Base-by-base conservation (phyloP, 345 rosid genomes). In the Cardamine chenopodiifolia region DNA sequence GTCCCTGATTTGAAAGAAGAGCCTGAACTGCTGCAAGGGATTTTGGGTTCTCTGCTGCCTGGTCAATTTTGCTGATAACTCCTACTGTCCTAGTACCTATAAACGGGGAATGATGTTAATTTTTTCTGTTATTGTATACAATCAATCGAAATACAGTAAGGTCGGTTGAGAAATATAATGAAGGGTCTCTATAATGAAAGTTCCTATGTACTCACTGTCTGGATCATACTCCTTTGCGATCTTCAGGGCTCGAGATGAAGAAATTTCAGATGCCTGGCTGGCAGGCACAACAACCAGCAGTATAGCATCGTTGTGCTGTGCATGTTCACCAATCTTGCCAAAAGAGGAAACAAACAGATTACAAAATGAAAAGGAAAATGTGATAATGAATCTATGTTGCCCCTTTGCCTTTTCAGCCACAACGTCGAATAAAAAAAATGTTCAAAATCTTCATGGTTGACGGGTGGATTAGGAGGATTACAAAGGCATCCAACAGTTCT, bases 1-100 rank as follows among this genome's bases (percentile, higher is more conserved):
- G 99, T 70, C 99, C 99, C 81, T 89, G 91, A 72, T 96, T 92
- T 77, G 83, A 80, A 28, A 96, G 81, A 37, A 92, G 97, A 72
- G 98, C 97, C 82, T 86, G 97, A 85, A 96, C 98, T 4, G 99
- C 99, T 69, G 96, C 88, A 59, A 96, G 88, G 68, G 98, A 92
- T 86, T 96, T 92, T 6, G 92, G 59, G 32, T 92, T 93, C 53
- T 89, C 81, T 68, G 92, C 94, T 58, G 97, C 94, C 83, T 90
- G 98, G 77, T 96, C 99, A 82, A 95, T 90, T 83, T 95, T 95
- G 79, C 97, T 90, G 64, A 95, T 95, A 62, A 92, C 82, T 44
- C 99, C 99, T 69, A 95, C 70, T 8, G 98, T 95, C 81, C 99
- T 87, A 34, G 99, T 95, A 74, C 99, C 98, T 95, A 74, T 31